These are phyloP conservation scores for Tylopilus subfusipes DNA, from an alignment of 768 basidiomycete genomes.

Conservation along the genomic window DNA sequence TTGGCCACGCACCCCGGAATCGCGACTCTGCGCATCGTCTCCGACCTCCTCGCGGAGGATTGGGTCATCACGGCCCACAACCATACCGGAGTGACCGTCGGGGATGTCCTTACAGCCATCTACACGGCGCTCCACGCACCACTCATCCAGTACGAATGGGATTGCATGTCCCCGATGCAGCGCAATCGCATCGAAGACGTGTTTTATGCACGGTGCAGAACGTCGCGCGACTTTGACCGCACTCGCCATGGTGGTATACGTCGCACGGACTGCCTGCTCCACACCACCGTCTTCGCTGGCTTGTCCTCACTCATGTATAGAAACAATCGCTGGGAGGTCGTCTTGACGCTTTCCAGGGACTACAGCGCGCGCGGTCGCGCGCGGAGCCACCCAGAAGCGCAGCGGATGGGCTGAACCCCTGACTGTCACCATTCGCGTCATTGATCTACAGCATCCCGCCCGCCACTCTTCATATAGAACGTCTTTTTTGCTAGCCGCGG, in stretches of 20 bases:
- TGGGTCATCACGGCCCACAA: constrained; percentile 45
- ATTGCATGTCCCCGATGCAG: constrained; percentile 39
- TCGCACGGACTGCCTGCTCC: constrained; percentile 48
- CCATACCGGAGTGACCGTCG: constrained; percentile 46
- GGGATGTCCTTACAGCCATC: constrained; percentile 50
- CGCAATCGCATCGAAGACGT: constrained; percentile 38
- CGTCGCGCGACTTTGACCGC: constrained; percentile 34
- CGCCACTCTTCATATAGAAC: constrained; percentile 1
- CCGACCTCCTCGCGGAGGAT: constrained; percentile 42
- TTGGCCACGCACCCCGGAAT: constrained; percentile 44
- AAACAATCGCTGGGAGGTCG: constrained; percentile 37
- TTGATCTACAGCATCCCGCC: constrained; percentile 5
- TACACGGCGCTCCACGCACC: constrained; percentile 36
- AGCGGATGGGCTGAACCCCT: not conserved
- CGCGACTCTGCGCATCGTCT: constrained; percentile 38
- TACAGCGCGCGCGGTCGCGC: constrained; percentile 8
- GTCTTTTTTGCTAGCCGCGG: not conserved
- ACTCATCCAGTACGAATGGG: constrained; percentile 43
- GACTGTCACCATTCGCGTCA: not conserved
- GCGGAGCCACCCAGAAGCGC: not conserved
- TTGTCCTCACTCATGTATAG: constrained; percentile 39
- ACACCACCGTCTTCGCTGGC: constrained; percentile 51
- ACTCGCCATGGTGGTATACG: constrained; percentile 41
- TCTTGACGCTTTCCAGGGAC: constrained; percentile 45
- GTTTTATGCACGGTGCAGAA: constrained; percentile 46